Base-by-base conservation (phyloP, 2,329 filamentous ascomycete species). In the Fusarium kyushuense region DNA sequence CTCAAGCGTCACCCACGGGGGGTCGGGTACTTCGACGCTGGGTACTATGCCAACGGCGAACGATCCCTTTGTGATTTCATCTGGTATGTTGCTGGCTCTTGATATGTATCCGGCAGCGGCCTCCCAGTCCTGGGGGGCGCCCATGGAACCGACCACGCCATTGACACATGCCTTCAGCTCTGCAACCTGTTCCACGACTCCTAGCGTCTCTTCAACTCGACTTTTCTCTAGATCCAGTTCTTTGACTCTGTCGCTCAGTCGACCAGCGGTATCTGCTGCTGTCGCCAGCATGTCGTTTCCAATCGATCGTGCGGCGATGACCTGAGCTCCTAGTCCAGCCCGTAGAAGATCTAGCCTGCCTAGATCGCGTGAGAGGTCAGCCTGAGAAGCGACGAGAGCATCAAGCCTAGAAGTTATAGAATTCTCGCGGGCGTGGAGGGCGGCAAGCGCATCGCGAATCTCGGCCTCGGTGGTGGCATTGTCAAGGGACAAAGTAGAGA, bases 51-150 rank as follows among this genome's bases (percentile, higher is more conserved):
- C 89, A 35, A 94, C 91, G 1, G 96, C 95, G 76, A 99, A 99
- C 17, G 89, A 87, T 27, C 96, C 93, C 70, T 91, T 87, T 51
- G 94, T 85, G 51, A 99, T 95, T 2, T 91, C 85, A 51, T 89
- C 86, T 0, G 95, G 94, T 14, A 99, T 89, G 70, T 91, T 89
- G 63, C 89, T 89, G 9, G 96, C 94, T 43, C 95, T 88, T 67
- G 92, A 89, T 60, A 99, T 86, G 78, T 98, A 98, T 46, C 87
- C 92, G 3, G 96, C 96, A 5, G 96, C 96, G 5, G 93, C 96
- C 79, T 99, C 96, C 96, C 96, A 99, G 81, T 99, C 96, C 79
- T 99, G 96, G 41, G 96, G 93, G 6, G 94, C 95, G 33, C 95
- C 96, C 96, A 99, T 99, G 62, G 92, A 96, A 19, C 94, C 96